Conservation (phyloP, 2,329 filamentous ascomycete genomes). For the Blastomyces percursus region DNA sequence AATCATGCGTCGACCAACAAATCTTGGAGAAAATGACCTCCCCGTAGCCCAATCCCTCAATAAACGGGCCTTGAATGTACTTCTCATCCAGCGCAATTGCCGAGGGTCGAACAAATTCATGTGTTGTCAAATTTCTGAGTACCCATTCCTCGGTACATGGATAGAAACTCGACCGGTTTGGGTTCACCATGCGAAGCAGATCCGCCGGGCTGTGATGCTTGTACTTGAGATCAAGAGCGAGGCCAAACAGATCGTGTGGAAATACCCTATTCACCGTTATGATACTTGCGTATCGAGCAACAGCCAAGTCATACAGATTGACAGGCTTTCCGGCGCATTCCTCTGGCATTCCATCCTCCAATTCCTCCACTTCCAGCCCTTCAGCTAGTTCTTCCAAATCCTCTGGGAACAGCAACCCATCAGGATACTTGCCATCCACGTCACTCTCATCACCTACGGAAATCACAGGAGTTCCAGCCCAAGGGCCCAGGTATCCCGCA, state of each 20-base stretch:
- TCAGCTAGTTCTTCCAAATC: conserved; percentile 5
- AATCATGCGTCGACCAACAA: conserved; percentile 18
- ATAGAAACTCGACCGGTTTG: conserved; percentile 14
- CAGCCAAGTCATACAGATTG: neutral
- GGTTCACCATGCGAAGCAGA: conserved; percentile 12
- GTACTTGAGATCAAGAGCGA: conserved; percentile 8
- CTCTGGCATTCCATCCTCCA: neutral
- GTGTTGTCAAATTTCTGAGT: conserved; percentile 25
- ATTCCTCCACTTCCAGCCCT: neutral
- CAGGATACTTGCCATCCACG: conserved; percentile 9
- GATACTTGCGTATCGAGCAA: neutral
- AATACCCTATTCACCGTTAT: neutral
- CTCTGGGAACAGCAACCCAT: conserved; percentile 14
- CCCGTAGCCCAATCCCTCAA: conserved; percentile 20
- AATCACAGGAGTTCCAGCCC: conserved; percentile 22
- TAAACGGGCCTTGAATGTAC: conserved; percentile 22
- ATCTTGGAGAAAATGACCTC: conserved; percentile 22
- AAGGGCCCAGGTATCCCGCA: conserved; percentile 16
- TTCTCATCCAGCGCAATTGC: conserved; percentile 20
- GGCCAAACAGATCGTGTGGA: neutral
- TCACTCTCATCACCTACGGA: conserved; percentile 17
- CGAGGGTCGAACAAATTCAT: conserved; percentile 23
- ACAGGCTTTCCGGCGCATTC: neutral
- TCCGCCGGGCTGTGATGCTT: conserved; percentile 13
- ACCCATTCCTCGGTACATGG: conserved; percentile 22